Evolutionary conservation across 805 yeast species (phyloP).

Genomic region (Danielia reshetovae): DNA sequence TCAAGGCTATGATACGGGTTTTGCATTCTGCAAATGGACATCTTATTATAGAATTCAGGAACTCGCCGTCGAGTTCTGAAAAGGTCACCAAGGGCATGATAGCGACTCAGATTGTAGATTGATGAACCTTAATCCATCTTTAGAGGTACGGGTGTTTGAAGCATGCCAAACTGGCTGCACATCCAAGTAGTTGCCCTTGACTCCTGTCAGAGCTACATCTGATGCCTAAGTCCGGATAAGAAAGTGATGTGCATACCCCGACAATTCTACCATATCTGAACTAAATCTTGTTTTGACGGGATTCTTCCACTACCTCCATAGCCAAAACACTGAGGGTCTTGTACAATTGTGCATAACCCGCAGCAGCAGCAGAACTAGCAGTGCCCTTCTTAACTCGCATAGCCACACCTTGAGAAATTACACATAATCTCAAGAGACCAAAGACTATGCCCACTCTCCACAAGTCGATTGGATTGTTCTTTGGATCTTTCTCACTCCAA

Average conservation of each 20-base stretch:
- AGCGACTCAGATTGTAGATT: no score
- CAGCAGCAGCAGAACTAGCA: slow-evolving; percentile 52
- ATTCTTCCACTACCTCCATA: slow-evolving; percentile 10
- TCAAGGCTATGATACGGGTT: slow-evolving; percentile 22
- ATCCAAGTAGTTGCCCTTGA: no score
- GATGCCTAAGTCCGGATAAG: no score
- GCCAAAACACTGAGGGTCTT: slow-evolving; percentile 30
- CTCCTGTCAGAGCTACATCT: no score
- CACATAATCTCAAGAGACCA: slow-evolving; percentile 51
- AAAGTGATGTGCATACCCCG: no score
- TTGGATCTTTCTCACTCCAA: slow-evolving; percentile 32
- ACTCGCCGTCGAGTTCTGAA: slow-evolving; percentile 4
- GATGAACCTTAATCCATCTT: no score
- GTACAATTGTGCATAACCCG: slow-evolving; percentile 33
- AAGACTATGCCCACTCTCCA: slow-evolving; percentile 56
- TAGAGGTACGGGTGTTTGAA: no score
- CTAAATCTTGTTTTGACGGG: no score
- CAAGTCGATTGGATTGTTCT: slow-evolving; percentile 40
- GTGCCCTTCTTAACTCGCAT: slow-evolving; percentile 50
- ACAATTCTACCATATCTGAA: no score
- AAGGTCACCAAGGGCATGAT: slow-evolving; percentile 6
- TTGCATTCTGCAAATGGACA: slow-evolving; percentile 26
- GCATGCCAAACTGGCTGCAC: no score
- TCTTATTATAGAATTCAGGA: slow-evolving; percentile 12
- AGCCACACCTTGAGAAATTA: slow-evolving; percentile 60